These are phyloP conservation scores for Apiotrichum akiyoshidainum DNA, from an alignment of 1,284 basidiomycete genomes.

Conservation along the genomic window DNA sequence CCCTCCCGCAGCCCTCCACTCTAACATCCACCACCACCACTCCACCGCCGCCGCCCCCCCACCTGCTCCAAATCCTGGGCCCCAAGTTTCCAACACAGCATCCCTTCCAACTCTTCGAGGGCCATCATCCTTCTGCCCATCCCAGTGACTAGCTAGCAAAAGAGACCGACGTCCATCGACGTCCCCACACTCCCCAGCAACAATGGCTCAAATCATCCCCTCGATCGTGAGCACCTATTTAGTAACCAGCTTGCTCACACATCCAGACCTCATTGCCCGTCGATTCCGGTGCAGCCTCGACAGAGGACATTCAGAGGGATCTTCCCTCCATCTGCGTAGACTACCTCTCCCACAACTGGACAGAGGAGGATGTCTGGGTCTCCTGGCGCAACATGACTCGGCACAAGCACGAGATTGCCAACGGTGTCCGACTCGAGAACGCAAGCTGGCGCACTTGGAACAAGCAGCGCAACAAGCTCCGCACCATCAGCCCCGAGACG, in stretches of 20 bases:
- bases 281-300: constrained; percentile 51
- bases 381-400: constrained; percentile 98
- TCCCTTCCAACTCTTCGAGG: not conserved
- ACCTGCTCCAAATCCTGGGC: not conserved
- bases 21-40: not conserved
- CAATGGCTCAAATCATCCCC: constrained; percentile 48
- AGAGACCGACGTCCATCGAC: not conserved
- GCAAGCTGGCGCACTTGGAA: constrained; percentile 99
- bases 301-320: constrained; percentile 55
- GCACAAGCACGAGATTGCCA: constrained; percentile 96
- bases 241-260: not conserved
- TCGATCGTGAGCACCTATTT: constrained; percentile 32
- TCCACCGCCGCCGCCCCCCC: not conserved
- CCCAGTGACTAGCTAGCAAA: too few relatives aligned
- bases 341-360: constrained; percentile 86
- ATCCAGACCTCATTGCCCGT: constrained; percentile 46
- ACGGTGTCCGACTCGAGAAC: constrained; percentile 92
- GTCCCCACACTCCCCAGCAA: constrained; percentile 9
- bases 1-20: too few relatives aligned
- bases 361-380: constrained; percentile 97
- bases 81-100: not conserved
- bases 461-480: constrained; percentile 95
- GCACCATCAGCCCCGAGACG: constrained; percentile 93
- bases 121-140: not conserved
- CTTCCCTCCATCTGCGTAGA: constrained; percentile 62